These are phyloP conservation scores for Cyclotella distinguenda DNA, from an alignment of 108 stramenopile species.

Conservation along the genomic window DNA sequence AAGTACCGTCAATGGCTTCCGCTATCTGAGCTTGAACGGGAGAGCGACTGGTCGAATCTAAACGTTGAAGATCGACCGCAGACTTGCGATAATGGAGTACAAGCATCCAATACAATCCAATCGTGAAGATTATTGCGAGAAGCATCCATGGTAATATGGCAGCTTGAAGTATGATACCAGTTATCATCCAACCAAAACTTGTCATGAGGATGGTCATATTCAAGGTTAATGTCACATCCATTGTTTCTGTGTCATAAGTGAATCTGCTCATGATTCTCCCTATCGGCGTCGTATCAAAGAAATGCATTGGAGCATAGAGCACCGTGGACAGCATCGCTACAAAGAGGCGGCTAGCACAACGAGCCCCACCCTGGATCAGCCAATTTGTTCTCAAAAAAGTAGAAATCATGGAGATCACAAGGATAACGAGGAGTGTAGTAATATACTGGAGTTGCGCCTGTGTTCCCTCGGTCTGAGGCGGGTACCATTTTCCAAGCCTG, in stretches of 20 bases:
- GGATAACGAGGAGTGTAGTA: slow-evolving; percentile 42
- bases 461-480: slow-evolving; percentile 61
- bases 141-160: slow-evolving; percentile 71
- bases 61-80: slow-evolving; percentile 77
- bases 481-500: slow-evolving; percentile 55
- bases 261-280: slow-evolving; percentile 94
- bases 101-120: slow-evolving; percentile 53
- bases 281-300: slow-evolving; percentile 93
- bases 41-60: slow-evolving; percentile 75
- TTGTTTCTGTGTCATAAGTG: slow-evolving; percentile 82
- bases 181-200: slow-evolving; percentile 57
- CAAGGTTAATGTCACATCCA: slow-evolving; percentile 66
- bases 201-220: slow-evolving; percentile 75
- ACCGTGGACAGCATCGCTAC: slow-evolving; percentile 51
- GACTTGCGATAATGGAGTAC: slow-evolving; percentile 72
- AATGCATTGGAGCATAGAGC: slow-evolving; percentile 75
- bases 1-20: slow-evolving; percentile 77
- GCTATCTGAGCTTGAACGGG: slow-evolving; percentile 77
- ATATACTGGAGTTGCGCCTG: slow-evolving; percentile 66
- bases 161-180: slow-evolving; percentile 55
- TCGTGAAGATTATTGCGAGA: slow-evolving; percentile 49
- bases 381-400: slow-evolving; percentile 56
- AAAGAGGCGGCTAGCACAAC: slow-evolving; percentile 29
- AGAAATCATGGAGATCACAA: slow-evolving; percentile 48
- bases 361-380: slow-evolving; percentile 50